Conservation (phyloP, 148 eudicot species). For the Linanthus parryae region DNA sequence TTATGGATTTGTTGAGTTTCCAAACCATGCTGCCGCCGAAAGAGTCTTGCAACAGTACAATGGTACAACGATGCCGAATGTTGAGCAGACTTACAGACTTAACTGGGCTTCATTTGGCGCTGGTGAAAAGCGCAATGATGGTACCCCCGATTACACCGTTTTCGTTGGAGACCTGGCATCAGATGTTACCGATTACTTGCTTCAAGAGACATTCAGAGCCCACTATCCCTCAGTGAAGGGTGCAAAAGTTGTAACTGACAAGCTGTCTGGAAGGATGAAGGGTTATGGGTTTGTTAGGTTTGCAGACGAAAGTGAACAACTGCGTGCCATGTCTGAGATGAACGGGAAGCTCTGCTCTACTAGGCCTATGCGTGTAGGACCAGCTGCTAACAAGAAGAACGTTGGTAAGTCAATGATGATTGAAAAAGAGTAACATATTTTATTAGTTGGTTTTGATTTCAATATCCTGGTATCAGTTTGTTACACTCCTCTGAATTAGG, state of each 20-base stretch:
- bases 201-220: slow-evolving; percentile 77
- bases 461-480: no score
- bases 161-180: slow-evolving; percentile 93
- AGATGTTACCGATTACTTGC: slow-evolving; percentile 77
- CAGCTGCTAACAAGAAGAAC: slow-evolving; percentile 79
- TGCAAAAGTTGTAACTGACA: slow-evolving; percentile 93
- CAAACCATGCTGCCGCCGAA: slow-evolving; percentile 72
- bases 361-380: slow-evolving; percentile 91
- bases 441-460: no score
- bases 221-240: slow-evolving; percentile 78
- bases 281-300: slow-evolving; percentile 96
- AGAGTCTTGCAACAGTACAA: slow-evolving; percentile 61
- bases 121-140: slow-evolving; percentile 76
- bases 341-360: slow-evolving; percentile 72
- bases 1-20: slow-evolving; percentile 85
- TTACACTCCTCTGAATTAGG: no score
- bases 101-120: slow-evolving; percentile 93
- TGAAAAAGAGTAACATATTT: no score
- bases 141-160: slow-evolving; percentile 62
- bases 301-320: slow-evolving; percentile 75
- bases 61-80: slow-evolving; percentile 68
- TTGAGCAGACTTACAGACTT: slow-evolving; percentile 68
- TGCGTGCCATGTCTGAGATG: slow-evolving; percentile 93
- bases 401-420: slow-evolving; percentile 28
- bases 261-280: slow-evolving; percentile 67